Conservation (phyloP, 1,139 yeast species). For the Zygosaccharomyces pseudobailii region DNA sequence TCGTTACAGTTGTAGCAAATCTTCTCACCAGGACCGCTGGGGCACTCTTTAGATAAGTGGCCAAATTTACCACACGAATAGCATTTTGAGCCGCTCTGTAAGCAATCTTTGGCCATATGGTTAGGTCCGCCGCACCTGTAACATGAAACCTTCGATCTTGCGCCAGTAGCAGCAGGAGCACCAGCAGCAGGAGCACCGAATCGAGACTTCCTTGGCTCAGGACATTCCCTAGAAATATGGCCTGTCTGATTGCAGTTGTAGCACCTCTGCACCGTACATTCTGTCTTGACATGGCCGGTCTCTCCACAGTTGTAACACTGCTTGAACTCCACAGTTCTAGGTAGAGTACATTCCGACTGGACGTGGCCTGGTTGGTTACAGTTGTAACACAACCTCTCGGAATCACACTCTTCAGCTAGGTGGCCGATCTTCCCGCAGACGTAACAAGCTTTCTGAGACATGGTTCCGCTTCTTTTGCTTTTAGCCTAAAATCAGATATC, state of each 20-base stretch:
- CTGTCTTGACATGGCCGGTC: conserved; percentile 70
- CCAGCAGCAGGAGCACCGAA: conserved; percentile 10
- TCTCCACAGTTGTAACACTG: conserved; percentile 84
- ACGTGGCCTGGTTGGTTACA: conserved; percentile 90
- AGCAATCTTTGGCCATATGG: conserved; percentile 90
- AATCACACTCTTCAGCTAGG: conserved; percentile 81
- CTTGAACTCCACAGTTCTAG: conserved; percentile 75
- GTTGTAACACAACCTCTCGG: conserved; percentile 85
- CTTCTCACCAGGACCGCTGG: conserved; percentile 46
- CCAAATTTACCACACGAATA: conserved; percentile 91
- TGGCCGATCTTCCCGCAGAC: conserved; percentile 93
- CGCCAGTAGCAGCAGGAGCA: conserved; percentile 8
- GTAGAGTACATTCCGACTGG: conserved; percentile 81
- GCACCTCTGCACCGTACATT: conserved; percentile 66
- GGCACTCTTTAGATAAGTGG: conserved; percentile 82
- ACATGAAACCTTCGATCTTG: conserved; percentile 53
- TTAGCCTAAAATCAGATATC: neutral
- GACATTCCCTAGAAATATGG: conserved; percentile 75
- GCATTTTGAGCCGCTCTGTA: conserved; percentile 72
- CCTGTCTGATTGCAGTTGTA: conserved; percentile 86
- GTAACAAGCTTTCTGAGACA: conserved; percentile 81
- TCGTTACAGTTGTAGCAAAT: conserved; percentile 88
- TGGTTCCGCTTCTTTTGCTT: conserved; percentile 8
- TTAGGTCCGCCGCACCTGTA: conserved; percentile 92
- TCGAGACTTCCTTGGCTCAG: conserved; percentile 38